Evolutionary conservation across 441 rosid species (phyloP).

Genomic region (Metrosideros polymorpha): DNA sequence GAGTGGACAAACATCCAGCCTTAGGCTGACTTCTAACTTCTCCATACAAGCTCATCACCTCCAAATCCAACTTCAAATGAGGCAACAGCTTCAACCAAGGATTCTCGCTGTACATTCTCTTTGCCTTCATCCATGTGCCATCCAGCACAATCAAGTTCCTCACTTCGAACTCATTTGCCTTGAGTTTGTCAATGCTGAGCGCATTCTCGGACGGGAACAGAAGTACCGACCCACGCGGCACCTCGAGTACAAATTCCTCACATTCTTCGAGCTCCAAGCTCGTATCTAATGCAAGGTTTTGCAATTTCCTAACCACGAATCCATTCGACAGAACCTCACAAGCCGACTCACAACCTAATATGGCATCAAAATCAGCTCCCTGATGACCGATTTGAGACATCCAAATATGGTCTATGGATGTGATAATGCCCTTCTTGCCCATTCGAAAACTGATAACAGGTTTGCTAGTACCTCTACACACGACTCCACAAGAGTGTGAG

Average conservation of each 20-base stretch:
- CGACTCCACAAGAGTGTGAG: background rate
- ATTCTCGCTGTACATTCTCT: constrained; percentile 67
- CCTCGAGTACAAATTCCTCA: constrained; percentile 42
- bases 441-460: constrained; percentile 22
- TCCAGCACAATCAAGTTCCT: constrained; percentile 73
- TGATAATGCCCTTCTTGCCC: constrained; percentile 37
- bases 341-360: constrained; percentile 27
- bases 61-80: constrained; percentile 63
- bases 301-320: constrained; percentile 46
- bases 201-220: constrained; percentile 55
- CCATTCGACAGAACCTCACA: constrained; percentile 47
- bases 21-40: constrained; percentile 77
- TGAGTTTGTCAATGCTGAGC: constrained; percentile 30
- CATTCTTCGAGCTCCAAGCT: constrained; percentile 23
- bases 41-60: constrained; percentile 45
- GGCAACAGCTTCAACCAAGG: constrained; percentile 86
- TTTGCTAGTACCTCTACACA: constrained; percentile 2
- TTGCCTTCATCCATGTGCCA: constrained; percentile 83
- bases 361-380: constrained; percentile 21
- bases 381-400: constrained; percentile 1
- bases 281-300: background rate
- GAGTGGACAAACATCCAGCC: constrained; percentile 65
- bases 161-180: constrained; percentile 28
- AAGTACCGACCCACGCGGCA: constrained; percentile 61
- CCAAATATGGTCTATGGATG: constrained; percentile 21